Percentiles rank a stretch among this genome's conserved stretches.
Conservation (phyloP, 352 stramenopile genomes). For the Phytophthora podocarpi region DNA sequence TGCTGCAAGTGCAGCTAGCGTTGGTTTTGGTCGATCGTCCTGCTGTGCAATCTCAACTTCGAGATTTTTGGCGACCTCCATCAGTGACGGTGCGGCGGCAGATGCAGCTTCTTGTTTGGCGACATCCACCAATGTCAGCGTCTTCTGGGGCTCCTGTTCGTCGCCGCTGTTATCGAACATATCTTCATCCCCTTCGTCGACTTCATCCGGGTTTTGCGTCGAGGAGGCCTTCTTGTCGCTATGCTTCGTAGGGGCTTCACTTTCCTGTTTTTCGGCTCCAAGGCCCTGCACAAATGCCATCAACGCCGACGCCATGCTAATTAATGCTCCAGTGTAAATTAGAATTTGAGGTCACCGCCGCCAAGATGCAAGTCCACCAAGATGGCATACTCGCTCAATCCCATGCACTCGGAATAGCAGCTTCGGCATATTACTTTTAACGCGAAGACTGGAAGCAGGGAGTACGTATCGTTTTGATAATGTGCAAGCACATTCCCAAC, state of each 20-base stretch:
- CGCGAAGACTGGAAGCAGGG: neutral
- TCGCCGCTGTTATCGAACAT: constrained; percentile 40
- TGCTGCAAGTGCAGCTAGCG: constrained; percentile 37
- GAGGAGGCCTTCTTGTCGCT: neutral
- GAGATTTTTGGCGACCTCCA: constrained; percentile 25
- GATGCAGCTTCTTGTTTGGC: constrained; percentile 33
- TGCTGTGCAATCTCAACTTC: constrained; percentile 18
- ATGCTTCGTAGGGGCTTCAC: neutral
- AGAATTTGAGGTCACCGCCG: neutral
- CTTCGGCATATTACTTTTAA: neutral
- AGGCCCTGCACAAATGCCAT: constrained; percentile 48
- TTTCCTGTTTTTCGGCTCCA: constrained; percentile 21
- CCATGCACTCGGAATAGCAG: constrained; percentile 24
- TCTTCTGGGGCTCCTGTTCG: constrained; percentile 22
- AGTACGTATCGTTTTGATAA: constrained; percentile 6
- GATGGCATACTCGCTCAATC: neutral
- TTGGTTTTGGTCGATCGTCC: constrained; percentile 1
- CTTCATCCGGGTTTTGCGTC: constrained; percentile 5
- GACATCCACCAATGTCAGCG: constrained; percentile 37
- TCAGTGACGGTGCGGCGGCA: constrained; percentile 12
- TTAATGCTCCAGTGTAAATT: constrained; percentile 9
- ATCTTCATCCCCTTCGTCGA: constrained; percentile 35
- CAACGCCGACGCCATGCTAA: constrained; percentile 45
- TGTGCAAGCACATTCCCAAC: constrained; percentile 62
- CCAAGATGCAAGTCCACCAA: neutral